Percentiles rank a stretch among this genome's conserved stretches.
Evolutionary conservation across 2,329 filamentous ascomycete genomes (phyloP).

Genomic region (Colletotrichum tamarilloi): DNA sequence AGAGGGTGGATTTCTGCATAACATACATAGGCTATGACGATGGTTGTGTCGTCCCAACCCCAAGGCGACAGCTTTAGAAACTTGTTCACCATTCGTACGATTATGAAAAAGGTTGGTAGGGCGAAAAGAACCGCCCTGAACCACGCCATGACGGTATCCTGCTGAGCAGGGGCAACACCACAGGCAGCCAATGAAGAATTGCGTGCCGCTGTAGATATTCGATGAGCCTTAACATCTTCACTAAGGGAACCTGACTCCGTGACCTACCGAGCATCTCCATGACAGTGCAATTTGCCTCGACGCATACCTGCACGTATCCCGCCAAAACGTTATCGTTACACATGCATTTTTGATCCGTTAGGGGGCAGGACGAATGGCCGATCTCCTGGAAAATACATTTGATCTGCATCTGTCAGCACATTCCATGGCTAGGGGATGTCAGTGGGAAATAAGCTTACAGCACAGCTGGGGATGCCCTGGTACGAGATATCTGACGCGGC

Average conservation of each 20-base stretch:
- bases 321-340: conserved; percentile 16
- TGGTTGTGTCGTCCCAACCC: conserved; percentile 29
- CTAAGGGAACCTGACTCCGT: too few relatives aligned
- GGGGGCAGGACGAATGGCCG: conserved; percentile 6
- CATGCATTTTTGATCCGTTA: conserved; percentile 27
- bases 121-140: conserved; percentile 4
- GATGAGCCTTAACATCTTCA: not conserved
- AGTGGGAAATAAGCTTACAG: conserved; percentile 1
- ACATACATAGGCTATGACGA: conserved; percentile 25
- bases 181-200: conserved; percentile 28
- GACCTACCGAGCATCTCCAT: conserved; percentile 28
- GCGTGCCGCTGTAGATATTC: not conserved
- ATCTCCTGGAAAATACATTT: conserved; percentile 25
- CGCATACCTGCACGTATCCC: conserved; percentile 20
- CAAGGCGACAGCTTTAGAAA: conserved; percentile 27
- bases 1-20: not conserved
- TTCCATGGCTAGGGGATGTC: not conserved
- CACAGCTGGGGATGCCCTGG: conserved; percentile 14
- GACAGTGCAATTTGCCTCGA: conserved; percentile 21
- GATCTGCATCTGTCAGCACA: conserved; percentile 6
- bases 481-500: not conserved
- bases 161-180: not conserved
- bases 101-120: conserved; percentile 14
- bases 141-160: conserved; percentile 2
- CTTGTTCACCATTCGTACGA: conserved; percentile 12